Base-by-base conservation (phyloP, 2,329 filamentous ascomycete genomes). In the Neofusicoccum laricinum region DNA sequence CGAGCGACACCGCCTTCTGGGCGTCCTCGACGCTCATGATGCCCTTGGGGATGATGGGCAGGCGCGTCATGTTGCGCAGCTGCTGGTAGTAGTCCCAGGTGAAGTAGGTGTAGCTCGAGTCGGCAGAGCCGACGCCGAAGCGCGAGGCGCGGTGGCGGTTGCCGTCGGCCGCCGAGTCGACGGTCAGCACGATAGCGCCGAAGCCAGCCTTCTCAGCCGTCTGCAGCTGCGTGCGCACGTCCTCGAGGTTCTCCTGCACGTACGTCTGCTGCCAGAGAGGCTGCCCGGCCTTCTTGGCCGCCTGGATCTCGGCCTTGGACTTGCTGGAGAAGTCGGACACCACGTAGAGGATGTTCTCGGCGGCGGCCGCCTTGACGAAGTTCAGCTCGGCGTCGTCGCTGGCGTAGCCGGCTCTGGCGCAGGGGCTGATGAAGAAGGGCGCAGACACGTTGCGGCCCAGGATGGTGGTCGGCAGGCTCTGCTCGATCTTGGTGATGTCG, bases 391-490 rank as follows among this genome's bases (percentile, higher is more conserved):
- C 83, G 1, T 80, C 76, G 0, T 75, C 70, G 66, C 85, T 77
- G 7, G 71, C 83, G 61, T 80, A 79, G 32, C 72, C 79, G 17
- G 74, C 74, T 3, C 70, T 67, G 6, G 74, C 73, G 55, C 69
- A 71, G 15, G 84, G 82, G 64, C 77, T 78, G 70, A 86, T 85
- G 75, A 82, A 86, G 75, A 86, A 81, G n/a, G 84, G 84, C 0
- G 79, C 78, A 0, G 79, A 82, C 72, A 84, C 83, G 73, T 84
- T 82, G 74, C 83, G 75, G 36, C 83, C 83, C 38, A 85, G 74
- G 61, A 85, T 81, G 17, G 78, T 83, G 4, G 82, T 84, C 15
- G 77, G 78, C 55, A 82, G 70, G 15, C 78, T 77, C 32, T 63
- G 68, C 66, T 80, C 78, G 49, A 78, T 71, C 19, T 75, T 73